Percentiles rank a stretch among this genome's conserved stretches.
phyloP scores from a whole-genome alignment of 208 protist genomes.

The Borovskyia barvae region DNA sequence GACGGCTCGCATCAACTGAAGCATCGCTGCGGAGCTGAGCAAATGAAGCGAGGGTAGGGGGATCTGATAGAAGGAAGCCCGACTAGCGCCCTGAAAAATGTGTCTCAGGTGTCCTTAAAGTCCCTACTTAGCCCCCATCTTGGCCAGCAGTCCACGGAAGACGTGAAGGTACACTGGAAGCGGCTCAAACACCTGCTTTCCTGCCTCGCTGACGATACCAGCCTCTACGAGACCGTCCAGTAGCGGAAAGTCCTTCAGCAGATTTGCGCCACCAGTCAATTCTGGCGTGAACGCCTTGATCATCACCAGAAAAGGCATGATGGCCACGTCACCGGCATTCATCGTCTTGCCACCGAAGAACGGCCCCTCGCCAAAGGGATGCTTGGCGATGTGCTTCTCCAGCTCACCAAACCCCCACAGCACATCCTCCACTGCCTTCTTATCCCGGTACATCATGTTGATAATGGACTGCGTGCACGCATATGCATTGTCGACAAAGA shows the following conservation, averaged over 20 bases:
- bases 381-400: slow-evolving; percentile 42
- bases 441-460: slow-evolving; percentile 8
- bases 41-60: no score
- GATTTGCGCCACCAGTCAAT: slow-evolving; percentile 39
- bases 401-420: slow-evolving; percentile 51
- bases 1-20: no score
- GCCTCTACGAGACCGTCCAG: slow-evolving; percentile 36
- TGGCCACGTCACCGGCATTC: slow-evolving; percentile 58
- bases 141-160: not conserved
- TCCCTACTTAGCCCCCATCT: not conserved
- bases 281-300: slow-evolving; percentile 36
- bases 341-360: slow-evolving; percentile 59
- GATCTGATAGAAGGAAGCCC: no score
- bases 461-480: slow-evolving; percentile 32
- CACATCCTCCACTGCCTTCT: slow-evolving; percentile 40
- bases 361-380: slow-evolving; percentile 51
- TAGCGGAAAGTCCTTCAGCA: slow-evolving; percentile 57
- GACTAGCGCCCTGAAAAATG: no score
- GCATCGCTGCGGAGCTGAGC: no score
- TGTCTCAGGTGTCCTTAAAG: not conserved
- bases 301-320: slow-evolving; percentile 62
- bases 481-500: slow-evolving; percentile 33
- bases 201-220: slow-evolving; percentile 29
- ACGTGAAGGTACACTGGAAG: slow-evolving; percentile 29
- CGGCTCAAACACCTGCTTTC: slow-evolving; percentile 38